phyloP scores from a whole-genome alignment of 2,329 filamentous ascomycete genomes.

The Ceratocystis lukuohia region DNA sequence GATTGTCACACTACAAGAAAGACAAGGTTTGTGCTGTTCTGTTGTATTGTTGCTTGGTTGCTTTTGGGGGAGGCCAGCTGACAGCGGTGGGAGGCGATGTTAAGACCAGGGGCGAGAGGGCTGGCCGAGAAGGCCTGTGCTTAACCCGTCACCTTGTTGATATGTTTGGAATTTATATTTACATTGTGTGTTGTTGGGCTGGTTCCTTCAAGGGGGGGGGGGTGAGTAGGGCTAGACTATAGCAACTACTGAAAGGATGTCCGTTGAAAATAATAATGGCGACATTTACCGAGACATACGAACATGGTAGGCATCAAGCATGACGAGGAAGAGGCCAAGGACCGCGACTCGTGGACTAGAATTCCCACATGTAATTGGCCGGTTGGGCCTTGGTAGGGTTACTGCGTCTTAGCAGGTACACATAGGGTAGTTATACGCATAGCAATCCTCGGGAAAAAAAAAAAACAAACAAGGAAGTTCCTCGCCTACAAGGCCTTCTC shows the following conservation, averaged over 20 bases:
- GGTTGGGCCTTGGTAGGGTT: too few relatives aligned
- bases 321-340: not conserved
- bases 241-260: too few relatives aligned
- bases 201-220: not conserved
- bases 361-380: too few relatives aligned
- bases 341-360: not conserved
- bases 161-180: not conserved
- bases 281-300: not conserved
- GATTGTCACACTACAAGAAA: not conserved
- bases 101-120: not conserved
- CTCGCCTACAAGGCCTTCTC: too few relatives aligned
- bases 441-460: too few relatives aligned
- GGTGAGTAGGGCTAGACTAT: too few relatives aligned
- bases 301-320: not conserved
- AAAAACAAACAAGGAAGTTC: too few relatives aligned
- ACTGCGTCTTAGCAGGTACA: too few relatives aligned
- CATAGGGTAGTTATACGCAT: too few relatives aligned
- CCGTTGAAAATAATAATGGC: not conserved
- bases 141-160: not conserved
- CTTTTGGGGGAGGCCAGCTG: not conserved
- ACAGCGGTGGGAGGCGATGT: not conserved
- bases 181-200: not conserved
- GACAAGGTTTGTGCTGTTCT: not conserved
- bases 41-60: not conserved
- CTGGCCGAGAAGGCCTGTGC: constrained; percentile 1